Conservation (phyloP, 2,329 filamentous ascomycete species). For the Chrysoporthe deuterocubensis region DNA sequence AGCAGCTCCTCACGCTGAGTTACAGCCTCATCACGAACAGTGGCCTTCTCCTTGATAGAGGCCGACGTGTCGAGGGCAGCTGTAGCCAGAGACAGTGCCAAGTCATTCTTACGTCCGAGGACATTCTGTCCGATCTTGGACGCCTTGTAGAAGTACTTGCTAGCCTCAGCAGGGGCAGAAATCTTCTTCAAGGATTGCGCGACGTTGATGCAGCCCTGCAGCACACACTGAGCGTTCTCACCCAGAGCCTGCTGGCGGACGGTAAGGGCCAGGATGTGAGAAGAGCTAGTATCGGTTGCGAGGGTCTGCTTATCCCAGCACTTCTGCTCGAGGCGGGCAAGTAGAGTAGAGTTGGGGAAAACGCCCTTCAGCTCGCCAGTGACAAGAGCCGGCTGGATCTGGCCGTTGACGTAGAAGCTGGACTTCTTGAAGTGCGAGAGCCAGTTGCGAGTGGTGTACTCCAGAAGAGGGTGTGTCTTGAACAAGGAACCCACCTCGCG, state of each 20-base stretch:
- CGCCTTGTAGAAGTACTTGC: slow-evolving; percentile 29
- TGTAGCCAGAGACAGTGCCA: slow-evolving; percentile 26
- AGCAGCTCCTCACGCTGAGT: slow-evolving; percentile 31
- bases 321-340: slow-evolving; percentile 28
- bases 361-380: slow-evolving; percentile 21
- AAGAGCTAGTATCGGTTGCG: slow-evolving; percentile 23
- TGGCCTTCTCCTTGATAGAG: slow-evolving; percentile 24
- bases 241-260: slow-evolving; percentile 23
- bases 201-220: slow-evolving; percentile 28
- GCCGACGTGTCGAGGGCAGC: slow-evolving; percentile 26
- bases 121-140: slow-evolving; percentile 28
- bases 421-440: slow-evolving; percentile 28
- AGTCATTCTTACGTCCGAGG: slow-evolving; percentile 25
- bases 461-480: slow-evolving; percentile 27
- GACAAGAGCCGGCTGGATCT: slow-evolving; percentile 21
- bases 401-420: slow-evolving; percentile 25
- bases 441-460: slow-evolving; percentile 29
- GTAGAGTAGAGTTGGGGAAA: slow-evolving; percentile 29
- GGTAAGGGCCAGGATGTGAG: slow-evolving; percentile 24
- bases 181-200: slow-evolving; percentile 27
- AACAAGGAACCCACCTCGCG: slow-evolving; percentile 26
- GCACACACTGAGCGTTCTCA: slow-evolving; percentile 25
- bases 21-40: slow-evolving; percentile 25
- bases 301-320: slow-evolving; percentile 30
- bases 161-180: slow-evolving; percentile 26